Evolutionary conservation across 768 basidiomycete species (phyloP).

Genomic region (Hygrocybe punicea): DNA sequence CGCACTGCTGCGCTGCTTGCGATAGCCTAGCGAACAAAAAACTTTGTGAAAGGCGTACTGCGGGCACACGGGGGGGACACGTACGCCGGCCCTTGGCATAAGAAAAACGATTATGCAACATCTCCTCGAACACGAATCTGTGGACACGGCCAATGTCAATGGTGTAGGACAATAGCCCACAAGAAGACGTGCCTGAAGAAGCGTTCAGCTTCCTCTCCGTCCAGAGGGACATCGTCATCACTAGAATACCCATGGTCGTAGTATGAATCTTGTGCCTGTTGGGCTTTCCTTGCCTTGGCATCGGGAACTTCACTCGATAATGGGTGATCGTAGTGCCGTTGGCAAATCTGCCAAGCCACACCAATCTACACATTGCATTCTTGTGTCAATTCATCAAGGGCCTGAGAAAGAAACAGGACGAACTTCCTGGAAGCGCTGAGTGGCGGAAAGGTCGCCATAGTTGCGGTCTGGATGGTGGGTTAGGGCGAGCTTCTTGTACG

Average conservation of each 20-base stretch:
- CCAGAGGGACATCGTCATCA: slow-evolving; percentile 27
- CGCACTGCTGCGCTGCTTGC: slow-evolving; percentile 23
- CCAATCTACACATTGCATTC: slow-evolving; percentile 25
- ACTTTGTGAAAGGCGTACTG: slow-evolving; percentile 2
- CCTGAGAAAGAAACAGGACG: too few species aligned
- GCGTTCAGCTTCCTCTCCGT: slow-evolving; percentile 24
- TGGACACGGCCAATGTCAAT: slow-evolving; percentile 2
- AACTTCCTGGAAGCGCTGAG: slow-evolving; percentile 36
- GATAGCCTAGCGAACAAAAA: slow-evolving; percentile 25
- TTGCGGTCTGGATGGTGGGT: slow-evolving; percentile 37
- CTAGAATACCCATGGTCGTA: slow-evolving; percentile 6
- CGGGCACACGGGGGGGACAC: slow-evolving; percentile 4
- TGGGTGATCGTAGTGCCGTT: slow-evolving; percentile 36
- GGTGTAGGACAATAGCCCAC: background rate
- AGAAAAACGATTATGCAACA: slow-evolving; percentile 27
- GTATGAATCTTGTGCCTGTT: background rate
- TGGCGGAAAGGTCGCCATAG: slow-evolving; percentile 30
- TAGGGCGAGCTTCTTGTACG: slow-evolving; percentile 32
- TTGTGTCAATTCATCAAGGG: background rate
- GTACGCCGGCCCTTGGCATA: slow-evolving; percentile 28
- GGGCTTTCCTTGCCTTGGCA: background rate
- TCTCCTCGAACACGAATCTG: slow-evolving; percentile 37
- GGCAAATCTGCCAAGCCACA: slow-evolving; percentile 35
- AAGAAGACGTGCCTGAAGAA: slow-evolving; percentile 29
- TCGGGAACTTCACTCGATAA: slow-evolving; percentile 22